Evolutionary conservation across 331 rosid species (phyloP), one percentile per base, ranked within the genome.

Genomic region (Acacia concinna): DNA sequence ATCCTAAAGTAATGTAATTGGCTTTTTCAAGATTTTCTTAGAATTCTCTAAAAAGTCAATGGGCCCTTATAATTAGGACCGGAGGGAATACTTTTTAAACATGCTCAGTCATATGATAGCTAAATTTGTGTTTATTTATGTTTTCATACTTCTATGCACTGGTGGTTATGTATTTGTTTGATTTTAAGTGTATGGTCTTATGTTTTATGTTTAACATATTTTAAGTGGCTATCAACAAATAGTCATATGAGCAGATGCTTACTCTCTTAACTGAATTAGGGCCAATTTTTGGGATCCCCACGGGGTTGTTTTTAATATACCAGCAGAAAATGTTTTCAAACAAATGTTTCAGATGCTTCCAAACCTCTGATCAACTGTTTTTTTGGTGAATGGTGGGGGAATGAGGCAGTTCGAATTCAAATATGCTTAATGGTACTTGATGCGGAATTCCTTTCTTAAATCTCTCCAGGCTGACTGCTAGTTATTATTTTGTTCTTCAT

Each of bases 391-490:
- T 56, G 17, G 17, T 20, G 51, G 23, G 79, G 30, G 35, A 82
- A 41, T 78, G 79, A 73, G 73, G 38, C 71, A 54, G 37, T 51
- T 78, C 35, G 66, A 59, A 56, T 51, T 72, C 66, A 77, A 60
- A 82, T 71, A 31, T 51, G 52, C 46, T 52, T 52, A 12, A 23
- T 64, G 7, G 27, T 64, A 30, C 27, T 43, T 2, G 37, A 27
- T 25, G 76, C 23, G 51, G 40, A 28, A 49, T 71, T 75, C 28
- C n/a, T n/a, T 8, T 64, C 56, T 62, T 64, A 64, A 23, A n/a
- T 62, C 75, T 46, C 62, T 69, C 27, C 30, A 3, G 20, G 20
- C 62, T 49, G 63, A 40, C 40, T 30, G 30, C 31, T 28, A 49
- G 67, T 9, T 27, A 51, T 77, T 77, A 10, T 30, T 67, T 9